Evolutionary conservation across 2,329 filamentous ascomycete genomes (phyloP).

Genomic region (Colletotrichum musicola): DNA sequence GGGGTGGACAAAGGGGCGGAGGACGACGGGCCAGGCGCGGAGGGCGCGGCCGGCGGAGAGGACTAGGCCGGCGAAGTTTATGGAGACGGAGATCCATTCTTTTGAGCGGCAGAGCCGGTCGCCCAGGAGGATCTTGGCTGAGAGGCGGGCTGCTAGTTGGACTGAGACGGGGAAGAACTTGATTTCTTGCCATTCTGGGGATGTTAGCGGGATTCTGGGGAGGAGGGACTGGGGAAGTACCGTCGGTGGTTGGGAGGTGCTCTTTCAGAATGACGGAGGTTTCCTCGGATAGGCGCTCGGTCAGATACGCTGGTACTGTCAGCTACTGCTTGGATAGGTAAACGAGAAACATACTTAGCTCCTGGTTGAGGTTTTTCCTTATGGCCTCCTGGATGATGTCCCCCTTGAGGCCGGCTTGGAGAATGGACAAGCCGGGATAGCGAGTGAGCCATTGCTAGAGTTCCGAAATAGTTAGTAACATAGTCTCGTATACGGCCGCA

Average conservation of each 20-base stretch:
- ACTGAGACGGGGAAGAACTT: conserved; percentile 18
- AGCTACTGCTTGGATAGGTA: neutral
- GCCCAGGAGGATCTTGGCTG: conserved; percentile 63
- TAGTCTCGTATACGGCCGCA: neutral
- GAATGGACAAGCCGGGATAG: conserved; percentile 5
- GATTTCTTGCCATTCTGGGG: conserved; percentile 42
- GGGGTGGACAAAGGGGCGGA: conserved; percentile 58
- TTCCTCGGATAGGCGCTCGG: conserved; percentile 17
- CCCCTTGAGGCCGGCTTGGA: conserved; percentile 9
- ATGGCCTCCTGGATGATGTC: conserved; percentile 21
- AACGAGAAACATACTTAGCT: neutral
- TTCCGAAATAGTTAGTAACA: neutral
- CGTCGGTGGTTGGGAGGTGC: neutral
- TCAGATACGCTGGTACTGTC: conserved; percentile 8
- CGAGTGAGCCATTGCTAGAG: conserved; percentile 24
- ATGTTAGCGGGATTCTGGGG: no score
- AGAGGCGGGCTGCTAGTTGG: conserved; percentile 59
- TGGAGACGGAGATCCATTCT: conserved; percentile 59
- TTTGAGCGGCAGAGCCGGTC: conserved; percentile 57
- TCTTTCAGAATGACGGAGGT: conserved; percentile 16
- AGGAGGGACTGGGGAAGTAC: neutral
- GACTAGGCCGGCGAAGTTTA: conserved; percentile 55
- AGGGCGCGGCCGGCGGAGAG: conserved; percentile 54
- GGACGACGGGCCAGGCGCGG: conserved; percentile 53
- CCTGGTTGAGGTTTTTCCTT: conserved; percentile 17